Evolutionary conservation across 805 yeast genomes (phyloP), one percentile per base, ranked within the genome.

Genomic region (Wickerhamomyces hampshirensis): DNA sequence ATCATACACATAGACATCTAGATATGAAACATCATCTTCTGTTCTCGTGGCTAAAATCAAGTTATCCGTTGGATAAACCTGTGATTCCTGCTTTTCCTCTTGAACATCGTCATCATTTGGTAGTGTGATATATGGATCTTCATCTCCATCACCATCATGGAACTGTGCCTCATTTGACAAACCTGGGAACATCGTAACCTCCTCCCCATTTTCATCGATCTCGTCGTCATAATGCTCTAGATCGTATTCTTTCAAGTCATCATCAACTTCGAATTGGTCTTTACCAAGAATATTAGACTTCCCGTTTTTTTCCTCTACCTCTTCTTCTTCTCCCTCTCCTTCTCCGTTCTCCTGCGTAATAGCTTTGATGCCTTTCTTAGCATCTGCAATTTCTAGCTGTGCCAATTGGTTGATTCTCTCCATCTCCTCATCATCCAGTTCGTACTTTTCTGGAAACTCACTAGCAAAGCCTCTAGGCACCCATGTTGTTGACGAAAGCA

Each of bases 381-480:
- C 93, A 45, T 86, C 96, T 27, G 73, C 72, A 33, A 93, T 65
- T 57, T 89, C 86, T 49, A 88, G 66, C 40, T 82, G 75, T 35
- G 98, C 95, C 76, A 93, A 72, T 47, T 79, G 77, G 43, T 80
- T 75, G 56, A 93, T 88, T 63, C 97, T 75, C 39, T 77, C 91
- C 85, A 93, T 80, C 63, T 93, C 98, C 42, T 75, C 91, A 44
- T 93, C 98, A 48, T 88, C 80, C 37, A 91, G 65, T 48, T 86
- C 95, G 52, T 87, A 88, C 55, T 83, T 76, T 52, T 78, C 86
- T 5, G 98, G 98, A 56, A 81, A 85, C 60, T 89, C 97, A 26
- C 94, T 75, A 19, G 98, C 94, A 60, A 72, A 84, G 5, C 98
- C 98, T 53, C 96, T 77, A 33, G 98, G 97, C 17, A 91, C 96